Evolutionary conservation across 148 eudicot species (phyloP).

Genomic region (Fagopyrum tataricum): DNA sequence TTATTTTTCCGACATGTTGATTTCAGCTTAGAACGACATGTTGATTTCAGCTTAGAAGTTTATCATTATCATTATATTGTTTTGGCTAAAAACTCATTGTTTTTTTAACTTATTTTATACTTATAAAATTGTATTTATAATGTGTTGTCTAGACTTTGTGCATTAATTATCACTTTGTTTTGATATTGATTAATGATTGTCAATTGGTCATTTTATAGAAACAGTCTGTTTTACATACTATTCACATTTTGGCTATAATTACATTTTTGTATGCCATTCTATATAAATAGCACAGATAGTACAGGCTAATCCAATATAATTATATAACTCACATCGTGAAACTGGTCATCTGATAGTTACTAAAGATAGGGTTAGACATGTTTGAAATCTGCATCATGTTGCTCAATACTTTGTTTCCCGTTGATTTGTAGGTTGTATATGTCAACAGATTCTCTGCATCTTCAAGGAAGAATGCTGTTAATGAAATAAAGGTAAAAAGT

Average conservation of each 20-base stretch:
- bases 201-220: background rate
- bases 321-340: background rate
- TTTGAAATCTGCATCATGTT: background rate
- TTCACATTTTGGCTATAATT: background rate
- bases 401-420: conserved; percentile 11
- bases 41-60: too few relatives aligned
- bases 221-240: background rate
- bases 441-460: conserved; percentile 80
- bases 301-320: background rate
- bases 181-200: background rate
- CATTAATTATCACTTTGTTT: background rate
- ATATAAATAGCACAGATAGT: background rate
- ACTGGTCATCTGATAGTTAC: background rate
- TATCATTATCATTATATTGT: background rate
- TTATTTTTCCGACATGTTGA: too few relatives aligned
- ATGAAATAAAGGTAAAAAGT: conserved; percentile 85
- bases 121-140: background rate
- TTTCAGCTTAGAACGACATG: too few relatives aligned
- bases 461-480: conserved; percentile 84
- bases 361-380: background rate
- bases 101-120: background rate
- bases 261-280: background rate
- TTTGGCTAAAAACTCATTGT: background rate
- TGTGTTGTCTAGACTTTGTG: background rate
- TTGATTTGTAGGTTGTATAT: conserved; percentile 65